Evolutionary conservation across 192 early-diverging fungal genomes (phyloP).

Genomic region (Coemansia sp.): DNA sequence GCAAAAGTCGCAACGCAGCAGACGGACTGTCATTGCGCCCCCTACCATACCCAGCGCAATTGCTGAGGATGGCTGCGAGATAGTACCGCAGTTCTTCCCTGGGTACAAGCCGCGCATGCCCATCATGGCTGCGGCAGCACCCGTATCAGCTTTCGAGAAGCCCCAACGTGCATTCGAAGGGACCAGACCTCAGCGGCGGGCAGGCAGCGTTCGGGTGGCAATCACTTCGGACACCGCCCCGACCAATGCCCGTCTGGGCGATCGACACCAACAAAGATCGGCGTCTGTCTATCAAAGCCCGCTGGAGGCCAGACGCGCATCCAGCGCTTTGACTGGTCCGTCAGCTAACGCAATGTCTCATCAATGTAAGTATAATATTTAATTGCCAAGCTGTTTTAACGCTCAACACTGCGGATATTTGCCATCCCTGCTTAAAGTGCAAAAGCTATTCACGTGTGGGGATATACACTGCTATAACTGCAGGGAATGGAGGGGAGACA

Average conservation of each 20-base stretch:
- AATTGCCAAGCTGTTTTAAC: background rate
- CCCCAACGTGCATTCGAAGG: background rate
- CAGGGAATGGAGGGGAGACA: background rate
- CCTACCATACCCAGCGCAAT: constrained; percentile 13
- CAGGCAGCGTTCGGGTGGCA: constrained; percentile 14
- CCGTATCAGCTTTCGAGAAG: background rate
- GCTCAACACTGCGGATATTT: background rate
- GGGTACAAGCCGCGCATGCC: constrained; percentile 20
- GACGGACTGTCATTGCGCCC: background rate
- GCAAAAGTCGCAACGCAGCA: constrained; percentile 14
- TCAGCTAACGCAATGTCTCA: constrained; percentile 11
- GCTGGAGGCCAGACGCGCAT: constrained; percentile 26
- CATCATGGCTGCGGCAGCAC: background rate
- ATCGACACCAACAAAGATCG: constrained; percentile 17
- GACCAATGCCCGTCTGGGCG: background rate
- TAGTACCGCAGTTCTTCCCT: constrained; percentile 48
- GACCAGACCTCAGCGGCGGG: constrained; percentile 24
- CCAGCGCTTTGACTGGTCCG: constrained; percentile 30
- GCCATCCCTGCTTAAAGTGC: background rate
- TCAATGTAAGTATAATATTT: constrained; percentile 2
- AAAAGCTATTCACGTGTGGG: background rate
- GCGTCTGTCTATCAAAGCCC: constrained; percentile 10
- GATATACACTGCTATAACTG: background rate
- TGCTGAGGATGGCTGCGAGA: constrained; percentile 39
- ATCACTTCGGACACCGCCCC: background rate